These are phyloP conservation scores for Boletus rubescentipes DNA, from an alignment of 768 basidiomycete genomes.

Conservation along the genomic window DNA sequence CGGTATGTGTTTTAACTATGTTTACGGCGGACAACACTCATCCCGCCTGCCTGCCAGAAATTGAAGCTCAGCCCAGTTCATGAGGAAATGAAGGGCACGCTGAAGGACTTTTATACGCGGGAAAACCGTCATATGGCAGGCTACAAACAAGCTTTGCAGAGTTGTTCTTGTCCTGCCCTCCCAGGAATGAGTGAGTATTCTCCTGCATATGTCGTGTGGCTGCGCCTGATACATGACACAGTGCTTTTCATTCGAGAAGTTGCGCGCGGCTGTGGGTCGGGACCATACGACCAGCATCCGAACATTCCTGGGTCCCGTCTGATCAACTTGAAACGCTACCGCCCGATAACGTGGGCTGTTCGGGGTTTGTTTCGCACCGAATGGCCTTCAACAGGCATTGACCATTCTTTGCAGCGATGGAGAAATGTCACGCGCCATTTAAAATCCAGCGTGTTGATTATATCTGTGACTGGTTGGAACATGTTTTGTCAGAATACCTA, in stretches of 20 bases:
- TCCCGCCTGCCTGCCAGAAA: conserved; percentile 12
- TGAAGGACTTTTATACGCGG: conserved; percentile 25
- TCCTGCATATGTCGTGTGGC: neutral
- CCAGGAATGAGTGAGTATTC: conserved; percentile 31
- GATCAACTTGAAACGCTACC: conserved; percentile 41
- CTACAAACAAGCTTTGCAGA: conserved; percentile 33
- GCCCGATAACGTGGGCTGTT: conserved; percentile 40
- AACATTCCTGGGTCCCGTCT: conserved; percentile 26
- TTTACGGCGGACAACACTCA: neutral
- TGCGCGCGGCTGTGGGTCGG: conserved; percentile 33
- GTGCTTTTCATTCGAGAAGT: conserved; percentile 35
- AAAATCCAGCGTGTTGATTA: conserved; percentile 34
- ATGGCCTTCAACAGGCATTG: neutral
- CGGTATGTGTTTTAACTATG: conserved; percentile 13
- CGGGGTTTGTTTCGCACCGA: conserved; percentile 40
- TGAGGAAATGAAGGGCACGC: conserved; percentile 15
- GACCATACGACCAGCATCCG: conserved; percentile 27
- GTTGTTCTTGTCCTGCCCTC: conserved; percentile 29
- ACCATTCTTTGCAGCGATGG: conserved; percentile 39
- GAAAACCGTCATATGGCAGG: conserved; percentile 27
- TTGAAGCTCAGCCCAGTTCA: conserved; percentile 27
- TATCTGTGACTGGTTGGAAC: conserved; percentile 42
- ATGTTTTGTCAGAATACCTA: conserved; percentile 27
- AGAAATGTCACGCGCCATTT: conserved; percentile 46
- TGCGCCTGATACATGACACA: conserved; percentile 8